phyloP scores from a whole-genome alignment of 208 protist species.

The Crithidia sp. region DNA sequence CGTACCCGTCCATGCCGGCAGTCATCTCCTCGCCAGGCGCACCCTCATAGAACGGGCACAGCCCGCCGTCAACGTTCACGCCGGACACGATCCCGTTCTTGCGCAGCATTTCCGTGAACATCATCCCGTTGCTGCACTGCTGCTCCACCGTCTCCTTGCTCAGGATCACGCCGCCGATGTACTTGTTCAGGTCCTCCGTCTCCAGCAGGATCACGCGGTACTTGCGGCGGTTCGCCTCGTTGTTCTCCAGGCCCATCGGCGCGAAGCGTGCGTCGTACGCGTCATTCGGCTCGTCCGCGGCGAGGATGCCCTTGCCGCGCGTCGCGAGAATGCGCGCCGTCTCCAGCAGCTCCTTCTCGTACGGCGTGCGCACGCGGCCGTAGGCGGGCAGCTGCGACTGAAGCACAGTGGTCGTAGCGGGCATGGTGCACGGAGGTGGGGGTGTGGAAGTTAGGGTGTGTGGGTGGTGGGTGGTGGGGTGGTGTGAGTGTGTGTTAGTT shows the following conservation, averaged over 20 bases:
- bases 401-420: no score
- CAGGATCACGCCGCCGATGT: slow-evolving; percentile 83
- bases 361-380: neutral
- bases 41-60: slow-evolving; percentile 13
- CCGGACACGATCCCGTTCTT: no score
- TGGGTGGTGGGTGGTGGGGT: no score
- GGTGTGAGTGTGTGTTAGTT: no score
- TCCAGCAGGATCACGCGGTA: slow-evolving; percentile 87
- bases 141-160: slow-evolving; percentile 96
- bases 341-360: no score
- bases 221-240: slow-evolving; percentile 83
- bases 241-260: slow-evolving; percentile 91
- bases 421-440: no score
- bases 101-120: no score
- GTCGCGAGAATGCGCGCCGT: no score
- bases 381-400: no score
- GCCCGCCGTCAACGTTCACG: no score
- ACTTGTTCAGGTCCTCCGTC: neutral
- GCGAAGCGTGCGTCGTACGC: slow-evolving; percentile 42
- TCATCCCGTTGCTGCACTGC: no score
- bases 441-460: neutral
- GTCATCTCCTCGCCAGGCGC: no score
- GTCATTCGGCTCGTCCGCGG: slow-evolving; percentile 85
- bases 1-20: slow-evolving; percentile 28
- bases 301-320: slow-evolving; percentile 92